A percentile compares a stretch with the other conserved stretches of the same genome.
These are phyloP conservation scores for Neopestalotiopsis rosae DNA, from an alignment of 2,329 filamentous ascomycete species.

Conservation along the genomic window DNA sequence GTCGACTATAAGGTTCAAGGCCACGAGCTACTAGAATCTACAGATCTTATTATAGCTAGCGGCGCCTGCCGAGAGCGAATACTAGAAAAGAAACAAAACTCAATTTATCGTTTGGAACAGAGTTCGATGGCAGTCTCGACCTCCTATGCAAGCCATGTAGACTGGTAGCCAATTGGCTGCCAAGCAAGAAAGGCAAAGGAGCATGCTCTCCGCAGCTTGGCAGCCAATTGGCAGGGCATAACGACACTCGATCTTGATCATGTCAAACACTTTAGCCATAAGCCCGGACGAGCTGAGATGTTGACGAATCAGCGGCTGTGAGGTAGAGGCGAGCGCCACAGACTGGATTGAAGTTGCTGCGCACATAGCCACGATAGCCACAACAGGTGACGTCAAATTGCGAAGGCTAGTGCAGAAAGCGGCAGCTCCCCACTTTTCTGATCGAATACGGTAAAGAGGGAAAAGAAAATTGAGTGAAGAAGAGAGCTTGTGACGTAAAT, in stretches of 20 bases:
- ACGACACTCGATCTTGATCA: not conserved
- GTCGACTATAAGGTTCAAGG: not conserved
- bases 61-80: not conserved
- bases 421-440: not conserved
- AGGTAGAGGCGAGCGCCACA: not conserved
- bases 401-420: too few relatives aligned
- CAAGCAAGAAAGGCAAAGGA: not conserved
- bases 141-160: not conserved
- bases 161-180: not conserved
- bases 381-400: conserved; percentile 6
- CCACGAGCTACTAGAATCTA: not conserved
- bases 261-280: too few relatives aligned
- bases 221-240: not conserved
- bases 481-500: conserved; percentile 15
- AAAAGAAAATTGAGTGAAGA: not conserved
- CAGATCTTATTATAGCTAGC: not conserved
- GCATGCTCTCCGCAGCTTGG: not conserved
- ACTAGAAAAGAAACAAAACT: not conserved
- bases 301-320: not conserved
- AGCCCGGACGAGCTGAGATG: conserved; percentile 1
- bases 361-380: conserved; percentile 11
- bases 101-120: not conserved
- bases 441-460: not conserved
- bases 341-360: not conserved
- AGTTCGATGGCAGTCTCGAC: not conserved